Evolutionary conservation across 139 green algal species (phyloP), one percentile per base, ranked within the genome.

Genomic region (Auxenochlorella protothecoides): DNA sequence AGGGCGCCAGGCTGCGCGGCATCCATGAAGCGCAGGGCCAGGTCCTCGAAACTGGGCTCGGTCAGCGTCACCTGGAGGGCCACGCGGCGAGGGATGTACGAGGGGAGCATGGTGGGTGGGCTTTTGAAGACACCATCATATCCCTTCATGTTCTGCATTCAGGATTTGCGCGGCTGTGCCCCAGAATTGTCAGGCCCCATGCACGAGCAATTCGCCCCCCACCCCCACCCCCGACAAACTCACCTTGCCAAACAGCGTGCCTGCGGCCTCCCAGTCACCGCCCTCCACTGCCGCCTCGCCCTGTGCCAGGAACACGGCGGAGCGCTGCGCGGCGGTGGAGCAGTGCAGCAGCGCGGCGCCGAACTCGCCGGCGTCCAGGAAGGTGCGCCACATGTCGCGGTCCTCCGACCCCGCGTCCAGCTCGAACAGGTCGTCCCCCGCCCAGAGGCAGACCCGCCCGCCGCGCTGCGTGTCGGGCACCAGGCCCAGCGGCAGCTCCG

Each of bases 381-480:
- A 87, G n/a, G 89, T 82, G 14, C 79, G 65, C 91, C 91, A 97
- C 90, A 97, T 92, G 80, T 91, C 85, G 0, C 83, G 73, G 13
- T 69, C 80, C 73, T 97, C 91, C 65, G 88, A 74, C 3, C 69
- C 65, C 2, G 74, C 67, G 3, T 74, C 73, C 55, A 91, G 65
- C 67, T 91, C 81, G 11, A 76, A 71, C 5, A 60, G 68, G 7
- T 89, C 84, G 10, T 80, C 78, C 13, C 78, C 78, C 64, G 68
- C 68, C n/a, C 5, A 5, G 0, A 3, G 6, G 14, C 4, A 69
- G 54, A 56, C 5, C 27, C 27, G 27, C 27, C 27, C 27, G 27
- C 27, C 27, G 27, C 27, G 27, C 27, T 44, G 27, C 27, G 27
- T 44, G 62, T 77, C 78, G 10, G 64, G 64, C 57, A 53, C 73